These are phyloP conservation scores for Globisporangium apiculatum DNA, from an alignment of 352 stramenopile genomes.

Conservation along the genomic window DNA sequence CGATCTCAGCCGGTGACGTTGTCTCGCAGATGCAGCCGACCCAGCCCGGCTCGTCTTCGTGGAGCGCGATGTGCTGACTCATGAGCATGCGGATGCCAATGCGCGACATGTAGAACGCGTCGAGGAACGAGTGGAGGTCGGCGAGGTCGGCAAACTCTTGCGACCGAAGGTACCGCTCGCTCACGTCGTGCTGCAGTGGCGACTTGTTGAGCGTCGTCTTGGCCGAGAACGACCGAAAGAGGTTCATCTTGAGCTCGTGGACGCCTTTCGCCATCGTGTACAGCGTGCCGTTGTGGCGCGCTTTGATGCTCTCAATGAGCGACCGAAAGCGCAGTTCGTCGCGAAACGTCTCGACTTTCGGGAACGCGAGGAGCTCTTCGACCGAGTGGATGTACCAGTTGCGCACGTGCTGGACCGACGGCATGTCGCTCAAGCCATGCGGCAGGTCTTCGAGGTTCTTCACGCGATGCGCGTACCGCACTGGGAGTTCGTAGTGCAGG, in stretches of 20 bases:
- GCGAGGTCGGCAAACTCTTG: conserved; percentile 88
- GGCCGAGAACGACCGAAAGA: conserved; percentile 65
- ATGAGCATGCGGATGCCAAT: conserved; percentile 99
- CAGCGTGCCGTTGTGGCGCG: conserved; percentile 95
- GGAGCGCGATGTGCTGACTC: conserved; percentile 97
- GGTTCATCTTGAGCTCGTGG: conserved; percentile 93
- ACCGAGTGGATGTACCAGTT: conserved; percentile 97
- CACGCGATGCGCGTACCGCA: conserved; percentile 95
- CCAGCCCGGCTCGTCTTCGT: conserved; percentile 85
- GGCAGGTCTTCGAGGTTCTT: conserved; percentile 94
- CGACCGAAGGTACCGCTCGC: conserved; percentile 62
- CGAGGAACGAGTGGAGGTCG: conserved; percentile 96
- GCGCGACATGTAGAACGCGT: conserved; percentile 98
- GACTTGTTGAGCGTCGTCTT: conserved; percentile 11
- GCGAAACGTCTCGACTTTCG: conserved; percentile 72
- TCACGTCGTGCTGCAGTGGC: conserved; percentile 33
- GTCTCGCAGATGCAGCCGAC: conserved; percentile 94
- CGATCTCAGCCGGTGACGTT: conserved; percentile 95
- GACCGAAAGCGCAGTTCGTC: conserved; percentile 90
- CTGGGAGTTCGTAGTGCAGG: conserved; percentile 96
- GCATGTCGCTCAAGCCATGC: conserved; percentile 92
- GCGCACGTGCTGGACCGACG: conserved; percentile 91
- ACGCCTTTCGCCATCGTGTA: conserved; percentile 99
- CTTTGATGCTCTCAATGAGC: conserved; percentile 96
- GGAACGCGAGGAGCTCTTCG: conserved; percentile 89